A percentile compares a stretch with the other conserved stretches of the same genome.
These are phyloP conservation scores for Linanthus parryae DNA, from an alignment of 148 eudicot species.

Conservation along the genomic window DNA sequence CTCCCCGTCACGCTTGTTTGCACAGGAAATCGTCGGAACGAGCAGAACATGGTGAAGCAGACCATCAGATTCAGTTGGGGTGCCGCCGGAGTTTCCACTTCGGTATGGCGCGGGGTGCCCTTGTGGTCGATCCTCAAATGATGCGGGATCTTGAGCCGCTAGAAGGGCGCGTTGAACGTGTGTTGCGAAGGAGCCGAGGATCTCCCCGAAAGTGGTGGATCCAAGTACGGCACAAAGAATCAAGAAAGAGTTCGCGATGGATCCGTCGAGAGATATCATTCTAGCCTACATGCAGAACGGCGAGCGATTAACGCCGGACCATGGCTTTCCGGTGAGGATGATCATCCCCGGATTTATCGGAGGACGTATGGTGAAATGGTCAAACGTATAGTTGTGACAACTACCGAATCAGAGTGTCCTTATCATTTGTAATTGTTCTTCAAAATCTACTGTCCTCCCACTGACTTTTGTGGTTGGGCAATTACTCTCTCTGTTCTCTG, in stretches of 20 bases:
- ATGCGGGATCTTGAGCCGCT: conserved; percentile 53
- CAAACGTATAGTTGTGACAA: conserved; percentile 59
- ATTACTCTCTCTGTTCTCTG: no score
- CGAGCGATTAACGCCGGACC: conserved; percentile 53
- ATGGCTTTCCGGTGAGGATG: conserved; percentile 75
- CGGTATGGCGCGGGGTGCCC: conserved; percentile 87
- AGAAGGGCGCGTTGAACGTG: conserved; percentile 65
- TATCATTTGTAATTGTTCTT: no score
- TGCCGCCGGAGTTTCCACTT: conserved; percentile 67
- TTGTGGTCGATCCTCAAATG: conserved; percentile 44
- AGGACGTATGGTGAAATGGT: conserved; percentile 96
- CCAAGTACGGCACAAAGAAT: conserved; percentile 88
- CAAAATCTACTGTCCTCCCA: no score
- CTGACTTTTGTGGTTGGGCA: no score
- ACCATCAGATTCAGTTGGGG: conserved; percentile 97
- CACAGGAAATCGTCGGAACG: conserved; percentile 91
- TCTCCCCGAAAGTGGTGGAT: conserved; percentile 91
- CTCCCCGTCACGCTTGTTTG: conserved; percentile 78
- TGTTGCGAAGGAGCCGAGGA: conserved; percentile 96
- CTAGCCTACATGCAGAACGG: conserved; percentile 94
- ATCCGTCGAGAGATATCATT: conserved; percentile 72
- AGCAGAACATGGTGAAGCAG: conserved; percentile 81
- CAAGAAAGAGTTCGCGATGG: conserved; percentile 62
- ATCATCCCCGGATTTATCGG: conserved; percentile 89
- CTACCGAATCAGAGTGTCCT: conserved; percentile 55